phyloP scores from a whole-genome alignment of 192 early-diverging fungal genomes.

The Coemansia sp. region DNA sequence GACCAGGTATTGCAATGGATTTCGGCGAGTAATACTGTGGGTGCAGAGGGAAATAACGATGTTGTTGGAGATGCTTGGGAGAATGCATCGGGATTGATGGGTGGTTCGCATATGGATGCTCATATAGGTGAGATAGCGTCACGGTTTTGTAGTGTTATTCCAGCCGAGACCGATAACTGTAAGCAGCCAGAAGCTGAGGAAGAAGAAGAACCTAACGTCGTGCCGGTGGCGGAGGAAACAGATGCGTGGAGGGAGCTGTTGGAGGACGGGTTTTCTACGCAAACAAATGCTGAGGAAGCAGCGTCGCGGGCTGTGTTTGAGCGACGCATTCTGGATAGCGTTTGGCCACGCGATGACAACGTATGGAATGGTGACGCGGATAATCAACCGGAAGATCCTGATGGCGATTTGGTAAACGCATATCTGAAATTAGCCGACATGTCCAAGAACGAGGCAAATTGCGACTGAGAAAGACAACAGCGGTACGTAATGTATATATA shows the following conservation, averaged over 20 bases:
- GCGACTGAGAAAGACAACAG: neutral
- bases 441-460: neutral
- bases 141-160: slow-evolving; percentile 24
- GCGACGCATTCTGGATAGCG: neutral
- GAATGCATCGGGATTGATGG: slow-evolving; percentile 34
- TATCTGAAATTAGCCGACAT: slow-evolving; percentile 12
- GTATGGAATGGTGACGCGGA: neutral
- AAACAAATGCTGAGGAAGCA: neutral
- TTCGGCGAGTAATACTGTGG: neutral
- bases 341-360: slow-evolving; percentile 2
- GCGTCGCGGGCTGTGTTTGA: neutral
- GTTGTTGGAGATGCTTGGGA: slow-evolving; percentile 25
- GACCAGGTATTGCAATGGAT: slow-evolving; percentile 40
- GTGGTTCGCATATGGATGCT: slow-evolving; percentile 15
- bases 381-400: neutral
- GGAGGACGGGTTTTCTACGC: neutral
- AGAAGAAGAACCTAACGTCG: neutral
- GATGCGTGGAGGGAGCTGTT: slow-evolving; percentile 4
- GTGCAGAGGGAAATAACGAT: neutral
- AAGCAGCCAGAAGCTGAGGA: neutral
- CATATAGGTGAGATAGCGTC: slow-evolving; percentile 42
- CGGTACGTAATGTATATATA: neutral
- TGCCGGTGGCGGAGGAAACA: neutral
- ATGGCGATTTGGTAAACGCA: slow-evolving; percentile 25
- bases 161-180: slow-evolving; percentile 1